Evolutionary conservation across 768 basidiomycete genomes (phyloP).

Genomic region (Tulasnella sp.): DNA sequence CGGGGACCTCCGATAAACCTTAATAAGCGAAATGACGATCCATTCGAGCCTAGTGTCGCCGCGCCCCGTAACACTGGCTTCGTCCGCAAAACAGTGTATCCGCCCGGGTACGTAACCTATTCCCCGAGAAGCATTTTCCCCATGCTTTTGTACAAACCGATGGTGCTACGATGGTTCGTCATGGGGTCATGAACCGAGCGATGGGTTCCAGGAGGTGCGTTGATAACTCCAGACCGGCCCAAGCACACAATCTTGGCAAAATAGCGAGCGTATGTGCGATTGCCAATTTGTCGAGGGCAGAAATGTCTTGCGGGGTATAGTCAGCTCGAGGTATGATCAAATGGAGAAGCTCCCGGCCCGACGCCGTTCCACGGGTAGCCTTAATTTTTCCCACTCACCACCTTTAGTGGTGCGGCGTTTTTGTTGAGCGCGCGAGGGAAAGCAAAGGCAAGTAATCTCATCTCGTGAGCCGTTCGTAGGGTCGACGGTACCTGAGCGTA

Average conservation of each 20-base stretch:
- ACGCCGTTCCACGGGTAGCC: background rate
- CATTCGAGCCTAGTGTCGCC: too few species aligned
- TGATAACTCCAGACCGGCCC: background rate
- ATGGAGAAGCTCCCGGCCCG: background rate
- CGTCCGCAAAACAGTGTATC: background rate
- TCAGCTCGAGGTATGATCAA: background rate
- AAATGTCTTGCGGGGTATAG: background rate
- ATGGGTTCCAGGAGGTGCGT: background rate
- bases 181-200: background rate
- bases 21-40: too few species aligned
- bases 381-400: background rate
- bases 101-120: background rate
- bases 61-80: too few species aligned
- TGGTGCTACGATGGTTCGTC: background rate
- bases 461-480: constrained; percentile 45
- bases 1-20: too few species aligned
- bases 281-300: background rate
- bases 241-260: background rate
- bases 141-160: background rate
- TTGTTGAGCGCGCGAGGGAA: constrained; percentile 66
- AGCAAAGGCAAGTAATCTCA: constrained; percentile 54
- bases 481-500: constrained; percentile 23
- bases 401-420: constrained; percentile 37
- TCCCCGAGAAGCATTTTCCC: background rate
- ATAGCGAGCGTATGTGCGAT: background rate